These are phyloP conservation scores for Calonectria crousiana DNA, from an alignment of 2,329 filamentous ascomycete genomes.

Conservation along the genomic window DNA sequence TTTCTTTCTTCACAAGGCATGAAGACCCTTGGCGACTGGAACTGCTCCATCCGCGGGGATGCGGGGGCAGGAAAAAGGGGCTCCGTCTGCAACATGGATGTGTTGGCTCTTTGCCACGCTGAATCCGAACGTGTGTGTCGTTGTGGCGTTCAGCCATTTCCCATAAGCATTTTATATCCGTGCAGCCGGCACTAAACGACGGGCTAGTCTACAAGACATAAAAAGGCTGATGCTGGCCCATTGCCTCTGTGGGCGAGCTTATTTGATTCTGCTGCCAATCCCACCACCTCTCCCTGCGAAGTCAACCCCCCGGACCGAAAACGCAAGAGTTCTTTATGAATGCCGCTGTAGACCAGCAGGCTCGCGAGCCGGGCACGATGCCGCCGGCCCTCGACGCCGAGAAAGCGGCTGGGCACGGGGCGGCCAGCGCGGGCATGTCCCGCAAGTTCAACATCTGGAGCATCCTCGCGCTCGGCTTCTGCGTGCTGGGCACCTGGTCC, in stretches of 20 bases:
- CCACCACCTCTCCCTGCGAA: neutral
- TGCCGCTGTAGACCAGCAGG: neutral
- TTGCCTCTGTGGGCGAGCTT: neutral
- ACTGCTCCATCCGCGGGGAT: neutral
- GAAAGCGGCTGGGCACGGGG: neutral
- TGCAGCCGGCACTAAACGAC: neutral
- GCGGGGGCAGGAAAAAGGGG: neutral
- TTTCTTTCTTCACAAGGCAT: neutral
- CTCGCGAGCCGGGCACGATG: neutral
- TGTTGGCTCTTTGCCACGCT: neutral
- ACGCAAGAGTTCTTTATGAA: slow-evolving; percentile 2
- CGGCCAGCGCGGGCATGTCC: slow-evolving; percentile 46
- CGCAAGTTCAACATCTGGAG: slow-evolving; percentile 65
- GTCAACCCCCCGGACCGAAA: neutral
- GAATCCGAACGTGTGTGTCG: neutral
- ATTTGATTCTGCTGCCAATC: neutral
- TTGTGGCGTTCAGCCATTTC: neutral
- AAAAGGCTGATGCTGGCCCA: neutral
- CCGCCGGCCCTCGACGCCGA: neutral
- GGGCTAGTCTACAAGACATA: neutral
- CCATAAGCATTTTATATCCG: neutral
- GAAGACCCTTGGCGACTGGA: neutral
- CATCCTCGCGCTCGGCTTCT: slow-evolving; percentile 69
- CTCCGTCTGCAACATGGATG: neutral
- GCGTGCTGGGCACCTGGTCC: slow-evolving; percentile 68